These are phyloP conservation scores for Candida freyschussii DNA, from an alignment of 1,139 yeast species.

Conservation along the genomic window DNA sequence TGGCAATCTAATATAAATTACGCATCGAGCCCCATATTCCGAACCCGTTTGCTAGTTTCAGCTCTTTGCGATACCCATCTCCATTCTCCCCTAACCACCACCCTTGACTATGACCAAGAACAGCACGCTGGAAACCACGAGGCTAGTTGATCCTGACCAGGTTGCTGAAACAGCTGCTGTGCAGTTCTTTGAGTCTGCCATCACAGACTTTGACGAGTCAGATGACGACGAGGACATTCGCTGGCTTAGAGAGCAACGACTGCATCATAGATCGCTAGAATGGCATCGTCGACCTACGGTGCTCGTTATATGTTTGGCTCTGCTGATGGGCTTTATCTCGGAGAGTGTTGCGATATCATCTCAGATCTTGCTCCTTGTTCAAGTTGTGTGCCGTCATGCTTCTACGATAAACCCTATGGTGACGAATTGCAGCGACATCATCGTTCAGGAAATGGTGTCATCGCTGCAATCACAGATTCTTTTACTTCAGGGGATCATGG, in stretches of 20 bases:
- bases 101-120: no score
- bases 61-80: no score
- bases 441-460: slow-evolving; percentile 28
- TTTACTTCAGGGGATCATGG: slow-evolving; percentile 21
- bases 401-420: slow-evolving; percentile 3
- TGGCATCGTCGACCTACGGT: slow-evolving; percentile 32
- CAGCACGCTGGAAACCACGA: background rate
- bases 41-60: no score
- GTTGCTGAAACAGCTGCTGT: slow-evolving; percentile 13
- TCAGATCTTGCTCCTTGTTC: slow-evolving; percentile 25
- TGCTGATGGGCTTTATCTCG: slow-evolving; percentile 21
- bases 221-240: slow-evolving; percentile 7
- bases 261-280: slow-evolving; percentile 13
- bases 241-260: slow-evolving; percentile 23
- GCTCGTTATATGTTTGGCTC: slow-evolving; percentile 22
- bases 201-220: slow-evolving; percentile 16
- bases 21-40: no score
- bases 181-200: slow-evolving; percentile 14
- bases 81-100: no score
- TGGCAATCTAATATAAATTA: no score
- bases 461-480: slow-evolving; percentile 23
- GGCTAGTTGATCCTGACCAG: slow-evolving; percentile 9
- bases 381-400: slow-evolving; percentile 25
- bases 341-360: slow-evolving; percentile 26
- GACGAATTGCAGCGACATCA: slow-evolving; percentile 25